Base-by-base conservation (phyloP, 2,329 filamentous ascomycete genomes). In the Aspergillus fumigatiaffinis region DNA sequence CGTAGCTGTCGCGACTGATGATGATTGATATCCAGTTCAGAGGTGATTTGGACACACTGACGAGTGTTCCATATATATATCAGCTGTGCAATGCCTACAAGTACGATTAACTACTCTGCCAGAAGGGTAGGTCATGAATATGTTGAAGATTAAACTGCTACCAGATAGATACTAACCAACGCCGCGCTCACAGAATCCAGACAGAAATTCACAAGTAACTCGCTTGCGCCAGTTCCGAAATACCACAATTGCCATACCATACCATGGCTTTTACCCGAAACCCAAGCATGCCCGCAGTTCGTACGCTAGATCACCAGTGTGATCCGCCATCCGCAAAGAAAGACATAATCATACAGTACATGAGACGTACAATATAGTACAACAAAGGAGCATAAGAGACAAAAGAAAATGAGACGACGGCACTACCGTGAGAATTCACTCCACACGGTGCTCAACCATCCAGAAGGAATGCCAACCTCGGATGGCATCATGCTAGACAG, bases 371-470 rank as follows among this genome's bases (percentile, higher is more conserved):
- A 57, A 48, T 48, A 65, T 70, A 69, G 67, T 65, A 64, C 59
- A 58, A 57, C 50, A 50, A 54, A 44, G n/a, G 50, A 50, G 54
- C 42, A 23, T 41, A 50, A 51, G 52, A 53, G n/a, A 54, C 21
- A 23, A 44, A 14, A 4, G 3, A 29, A 9, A 29, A 26, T 9
- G 28, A n/a, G 17, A 21, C 7, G 42, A 5, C n/a, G 28, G 10
- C 3, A 35, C 62, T 61, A 73, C 28, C 68, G 66, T n/a, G 57
- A 23, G 29, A 71, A 70, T 17, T 71, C 69, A 6, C 63, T 61
- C 73, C 73, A 76, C 1, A 76, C 61, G 0, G 70, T 64, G 57
- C 67, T 73, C 25, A 76, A 56, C 73, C 73, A 76, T 20, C 73
- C 72, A 14, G 65, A 52, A 1, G 71, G 69, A 29, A 69, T 63